Evolutionary conservation across 2,329 filamentous ascomycete species (phyloP).

Genomic region (Phaeosphaeriaceae sp.): DNA sequence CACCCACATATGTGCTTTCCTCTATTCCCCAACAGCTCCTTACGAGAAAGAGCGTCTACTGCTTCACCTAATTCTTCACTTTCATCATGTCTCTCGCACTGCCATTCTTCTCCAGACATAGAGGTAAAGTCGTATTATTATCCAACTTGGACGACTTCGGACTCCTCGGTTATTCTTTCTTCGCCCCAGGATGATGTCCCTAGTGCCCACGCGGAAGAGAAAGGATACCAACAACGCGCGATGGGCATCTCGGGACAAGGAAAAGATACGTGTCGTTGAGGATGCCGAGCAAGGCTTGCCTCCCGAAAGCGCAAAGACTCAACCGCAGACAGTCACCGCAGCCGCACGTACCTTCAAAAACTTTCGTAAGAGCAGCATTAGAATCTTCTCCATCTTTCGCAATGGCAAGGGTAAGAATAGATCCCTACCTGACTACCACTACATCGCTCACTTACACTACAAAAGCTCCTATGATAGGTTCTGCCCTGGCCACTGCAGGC

Average conservation of each 20-base stretch:
- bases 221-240: constrained; percentile 33
- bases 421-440: too few relatives aligned
- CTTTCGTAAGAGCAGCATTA: constrained; percentile 40
- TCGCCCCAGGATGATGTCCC: constrained; percentile 36
- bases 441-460: constrained; percentile 4
- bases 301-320: constrained; percentile 18
- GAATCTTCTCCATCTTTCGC: constrained; percentile 45
- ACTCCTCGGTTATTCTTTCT: background rate
- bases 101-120: background rate
- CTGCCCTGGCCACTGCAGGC: constrained; percentile 8
- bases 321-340: constrained; percentile 21
- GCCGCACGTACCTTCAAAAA: constrained; percentile 34
- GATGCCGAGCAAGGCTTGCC: constrained; percentile 16
- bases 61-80: too few relatives aligned
- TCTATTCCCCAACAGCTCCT: too few relatives aligned
- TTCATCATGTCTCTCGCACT: too few relatives aligned
- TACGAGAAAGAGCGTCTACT: too few relatives aligned
- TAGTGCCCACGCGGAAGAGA: constrained; percentile 39
- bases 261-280: constrained; percentile 44
- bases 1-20: too few relatives aligned
- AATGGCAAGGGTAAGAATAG: constrained; percentile 33
- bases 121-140: constrained; percentile 1
- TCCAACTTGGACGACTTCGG: background rate
- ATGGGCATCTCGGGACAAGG: constrained; percentile 32
- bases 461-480: constrained; percentile 23